Conservation (phyloP, 2,329 filamentous ascomycete genomes). For the Penicillium vulpinum region DNA sequence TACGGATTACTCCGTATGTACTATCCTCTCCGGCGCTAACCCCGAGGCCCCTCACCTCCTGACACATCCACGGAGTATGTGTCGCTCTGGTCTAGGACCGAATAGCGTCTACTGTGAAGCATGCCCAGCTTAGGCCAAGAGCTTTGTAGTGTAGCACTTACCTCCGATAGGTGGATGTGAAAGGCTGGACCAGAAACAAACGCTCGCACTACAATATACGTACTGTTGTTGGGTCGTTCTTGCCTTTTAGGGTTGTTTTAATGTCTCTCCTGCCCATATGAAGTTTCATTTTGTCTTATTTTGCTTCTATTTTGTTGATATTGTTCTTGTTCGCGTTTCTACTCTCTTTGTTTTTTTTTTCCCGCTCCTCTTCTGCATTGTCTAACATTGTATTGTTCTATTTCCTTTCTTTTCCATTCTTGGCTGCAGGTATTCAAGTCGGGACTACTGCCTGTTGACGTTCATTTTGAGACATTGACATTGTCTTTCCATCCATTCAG, state of each 20-base stretch:
- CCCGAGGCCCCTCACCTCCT: slow-evolving; percentile 11
- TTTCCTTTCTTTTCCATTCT: slow-evolving; percentile 3
- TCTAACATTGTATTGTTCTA: neutral
- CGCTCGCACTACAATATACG: slow-evolving; percentile 2
- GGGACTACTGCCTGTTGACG: slow-evolving; percentile 18
- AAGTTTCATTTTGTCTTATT: neutral
- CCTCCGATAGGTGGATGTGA: slow-evolving; percentile 16
- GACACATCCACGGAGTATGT: slow-evolving; percentile 11
- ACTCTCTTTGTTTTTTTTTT: neutral
- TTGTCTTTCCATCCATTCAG: slow-evolving; percentile 4
- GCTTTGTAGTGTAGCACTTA: neutral
- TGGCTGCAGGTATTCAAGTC: slow-evolving; percentile 15
- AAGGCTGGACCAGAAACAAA: slow-evolving; percentile 13
- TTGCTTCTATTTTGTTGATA: neutral
- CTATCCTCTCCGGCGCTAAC: neutral
- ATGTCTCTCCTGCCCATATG: slow-evolving; percentile 1
- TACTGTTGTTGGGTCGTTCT: neutral
- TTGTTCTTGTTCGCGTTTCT: neutral
- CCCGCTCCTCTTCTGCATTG: neutral
- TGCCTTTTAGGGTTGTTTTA: neutral
- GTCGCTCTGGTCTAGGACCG: neutral
- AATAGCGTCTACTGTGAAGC: slow-evolving; percentile 5
- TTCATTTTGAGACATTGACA: slow-evolving; percentile 9
- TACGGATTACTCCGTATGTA: no score
- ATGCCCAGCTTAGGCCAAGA: slow-evolving; percentile 16